Percentiles rank a stretch among this genome's conserved stretches.
Conservation (phyloP, 495 filamentous ascomycete species). For the Tricharina praecox region DNA sequence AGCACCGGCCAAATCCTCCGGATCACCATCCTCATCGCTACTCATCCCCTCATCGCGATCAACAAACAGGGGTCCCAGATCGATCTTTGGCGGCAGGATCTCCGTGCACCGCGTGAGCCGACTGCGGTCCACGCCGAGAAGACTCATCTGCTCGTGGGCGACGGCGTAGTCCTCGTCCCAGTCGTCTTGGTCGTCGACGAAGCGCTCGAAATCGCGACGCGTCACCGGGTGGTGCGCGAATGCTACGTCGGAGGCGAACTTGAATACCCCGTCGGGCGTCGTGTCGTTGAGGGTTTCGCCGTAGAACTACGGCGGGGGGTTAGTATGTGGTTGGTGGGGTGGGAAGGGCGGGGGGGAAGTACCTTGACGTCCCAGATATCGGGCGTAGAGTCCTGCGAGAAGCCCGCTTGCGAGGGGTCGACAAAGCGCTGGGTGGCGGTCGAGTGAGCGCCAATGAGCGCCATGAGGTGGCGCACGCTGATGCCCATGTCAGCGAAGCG, state of each 20-base stretch:
- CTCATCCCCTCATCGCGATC: background rate
- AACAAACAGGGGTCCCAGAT: background rate
- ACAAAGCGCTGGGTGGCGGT: slow-evolving; percentile 14
- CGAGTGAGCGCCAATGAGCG: slow-evolving; percentile 24
- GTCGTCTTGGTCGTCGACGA: slow-evolving; percentile 3
- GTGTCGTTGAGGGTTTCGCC: background rate
- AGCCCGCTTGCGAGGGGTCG: slow-evolving; percentile 3
- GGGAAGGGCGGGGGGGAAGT: background rate
- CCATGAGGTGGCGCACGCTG: slow-evolving; percentile 22
- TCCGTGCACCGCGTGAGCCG: background rate
- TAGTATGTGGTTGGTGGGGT: background rate
- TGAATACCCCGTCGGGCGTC: background rate
- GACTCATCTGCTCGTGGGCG: slow-evolving; percentile 2
- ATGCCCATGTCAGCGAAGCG: slow-evolving; percentile 26
- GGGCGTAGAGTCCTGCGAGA: slow-evolving; percentile 22
- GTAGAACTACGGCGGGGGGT: background rate
- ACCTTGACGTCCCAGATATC: slow-evolving; percentile 27
- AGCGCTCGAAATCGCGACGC: background rate
- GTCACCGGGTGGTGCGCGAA: background rate
- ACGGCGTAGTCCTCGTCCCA: slow-evolving; percentile 5
- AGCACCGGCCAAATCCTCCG: background rate
- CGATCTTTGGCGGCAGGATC: slow-evolving; percentile 7
- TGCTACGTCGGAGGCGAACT: slow-evolving; percentile 1
- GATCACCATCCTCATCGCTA: background rate
- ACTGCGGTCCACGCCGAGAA: slow-evolving; percentile 1